Evolutionary conservation across 2,329 filamentous ascomycete species (phyloP).

Genomic region (Fusarium duplospermum): DNA sequence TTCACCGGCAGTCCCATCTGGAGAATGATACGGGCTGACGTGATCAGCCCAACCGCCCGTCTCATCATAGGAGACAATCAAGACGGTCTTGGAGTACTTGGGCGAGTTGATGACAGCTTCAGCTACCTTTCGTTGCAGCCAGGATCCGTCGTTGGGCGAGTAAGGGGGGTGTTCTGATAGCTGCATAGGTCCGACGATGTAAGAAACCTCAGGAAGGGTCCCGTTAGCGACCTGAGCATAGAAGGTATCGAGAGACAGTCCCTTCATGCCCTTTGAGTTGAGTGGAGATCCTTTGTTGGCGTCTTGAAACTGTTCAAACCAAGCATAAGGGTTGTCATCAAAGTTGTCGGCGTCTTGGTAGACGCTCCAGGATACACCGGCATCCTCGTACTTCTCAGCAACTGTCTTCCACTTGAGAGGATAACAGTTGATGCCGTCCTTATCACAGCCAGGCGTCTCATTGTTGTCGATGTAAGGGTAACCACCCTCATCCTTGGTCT

Average conservation of each 20-base stretch:
- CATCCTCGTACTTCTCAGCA: constrained; percentile 60
- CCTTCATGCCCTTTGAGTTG: not conserved
- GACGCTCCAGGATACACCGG: constrained; percentile 62
- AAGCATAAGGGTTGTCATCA: constrained; percentile 65
- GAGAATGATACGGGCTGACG: constrained; percentile 62
- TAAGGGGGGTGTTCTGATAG: not conserved
- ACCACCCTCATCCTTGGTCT: constrained; percentile 25
- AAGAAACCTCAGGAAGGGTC: not conserved
- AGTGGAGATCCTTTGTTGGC: constrained; percentile 46
- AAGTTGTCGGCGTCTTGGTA: constrained; percentile 64
- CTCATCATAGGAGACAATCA: constrained; percentile 61
- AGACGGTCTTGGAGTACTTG: constrained; percentile 52
- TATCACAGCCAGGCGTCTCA: constrained; percentile 59
- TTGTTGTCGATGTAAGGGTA: constrained; percentile 61
- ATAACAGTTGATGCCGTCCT: constrained; percentile 60
- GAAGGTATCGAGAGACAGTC: not conserved
- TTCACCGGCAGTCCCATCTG: constrained; percentile 61
- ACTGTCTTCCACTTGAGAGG: constrained; percentile 66
- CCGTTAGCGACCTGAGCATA: not conserved
- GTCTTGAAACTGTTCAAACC: constrained; percentile 64
- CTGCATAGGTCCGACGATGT: not conserved
- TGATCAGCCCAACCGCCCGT: constrained; percentile 67
- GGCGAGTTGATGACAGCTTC: not conserved
- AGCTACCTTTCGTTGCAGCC: not conserved
- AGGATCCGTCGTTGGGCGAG: not conserved